These are phyloP conservation scores for Sporothrix inflata DNA, from an alignment of 2,329 filamentous ascomycete genomes.

Conservation along the genomic window DNA sequence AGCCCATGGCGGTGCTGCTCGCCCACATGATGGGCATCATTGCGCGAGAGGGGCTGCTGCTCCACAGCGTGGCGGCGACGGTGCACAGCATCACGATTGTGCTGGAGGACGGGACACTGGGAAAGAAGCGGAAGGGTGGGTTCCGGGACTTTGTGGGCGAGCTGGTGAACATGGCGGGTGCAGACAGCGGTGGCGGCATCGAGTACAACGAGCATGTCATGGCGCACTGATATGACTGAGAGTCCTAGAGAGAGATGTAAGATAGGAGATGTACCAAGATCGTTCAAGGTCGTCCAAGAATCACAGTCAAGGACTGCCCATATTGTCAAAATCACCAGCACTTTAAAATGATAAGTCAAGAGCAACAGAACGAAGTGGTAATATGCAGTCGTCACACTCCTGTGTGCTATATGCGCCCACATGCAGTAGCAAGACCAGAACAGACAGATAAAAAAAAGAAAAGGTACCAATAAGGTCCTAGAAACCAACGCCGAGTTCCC, in stretches of 20 bases:
- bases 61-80: slow-evolving; percentile 28
- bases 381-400: slow-evolving; percentile 14
- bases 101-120: slow-evolving; percentile 12
- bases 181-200: background rate
- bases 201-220: background rate
- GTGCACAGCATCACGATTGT: slow-evolving; percentile 27
- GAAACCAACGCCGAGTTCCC: background rate
- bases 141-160: background rate
- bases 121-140: background rate
- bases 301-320: no score
- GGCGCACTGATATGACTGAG: background rate
- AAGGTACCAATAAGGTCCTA: background rate
- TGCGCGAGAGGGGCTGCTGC: background rate
- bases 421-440: slow-evolving; percentile 14
- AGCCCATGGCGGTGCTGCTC: slow-evolving; percentile 22
- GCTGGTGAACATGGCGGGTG: background rate
- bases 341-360: background rate
- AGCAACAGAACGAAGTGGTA: background rate
- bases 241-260: background rate
- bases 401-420: slow-evolving; percentile 14
- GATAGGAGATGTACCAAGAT: background rate
- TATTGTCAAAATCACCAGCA: background rate
- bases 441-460: no score
- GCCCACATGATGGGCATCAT: slow-evolving; percentile 25
- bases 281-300: no score